Base-by-base conservation (phyloP, 129 eudicot species). In the Erigeron canadensis region DNA sequence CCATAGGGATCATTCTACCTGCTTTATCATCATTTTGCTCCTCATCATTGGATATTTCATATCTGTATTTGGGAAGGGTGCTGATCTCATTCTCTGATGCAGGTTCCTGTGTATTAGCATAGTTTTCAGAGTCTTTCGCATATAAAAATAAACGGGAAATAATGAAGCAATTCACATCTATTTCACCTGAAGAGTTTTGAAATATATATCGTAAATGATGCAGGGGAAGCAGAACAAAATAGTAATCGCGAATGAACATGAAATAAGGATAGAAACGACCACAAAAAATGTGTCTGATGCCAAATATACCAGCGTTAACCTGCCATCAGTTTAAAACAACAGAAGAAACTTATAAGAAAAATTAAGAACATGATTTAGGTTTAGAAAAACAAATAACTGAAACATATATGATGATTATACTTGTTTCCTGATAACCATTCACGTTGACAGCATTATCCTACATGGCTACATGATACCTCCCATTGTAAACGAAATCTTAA, bases 201-300 rank as follows among this genome's bases (percentile, higher is more conserved):
- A 81, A 75, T 86, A 86, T 38, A 89, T 89, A 64, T 86, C 71
- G 50, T 85, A 89, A 61, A 88, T 88, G 62, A 88, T 81, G 82
- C 87, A 86, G 38, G 91, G 91, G 70, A 86, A 79, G 84, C 96
- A 86, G 87, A 91, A 89, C 69, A 86, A 86, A 37, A 84, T 82
- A 66, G 93, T 85, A 48, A 89, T 58, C 58, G 87, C 90, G 22
- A 86, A 80, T 53, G 86, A 80, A 68, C 84, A 84, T 45, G 81
- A 84, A 83, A 84, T 70, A 70, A 86, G 83, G 66, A 84, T 82
- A 70, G 86, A 84, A 73, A 86, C 81, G 76, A 85, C 80, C 37
- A 93, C 90, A 70, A 89, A 89, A 81, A 89, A 84, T 46, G 81
- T 90, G 60, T 90, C 95, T 61, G 87, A 79, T 70, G 95, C 97